Evolutionary conservation across 179 eudicot genomes (phyloP).

Genomic region (Nepenthes alata): DNA sequence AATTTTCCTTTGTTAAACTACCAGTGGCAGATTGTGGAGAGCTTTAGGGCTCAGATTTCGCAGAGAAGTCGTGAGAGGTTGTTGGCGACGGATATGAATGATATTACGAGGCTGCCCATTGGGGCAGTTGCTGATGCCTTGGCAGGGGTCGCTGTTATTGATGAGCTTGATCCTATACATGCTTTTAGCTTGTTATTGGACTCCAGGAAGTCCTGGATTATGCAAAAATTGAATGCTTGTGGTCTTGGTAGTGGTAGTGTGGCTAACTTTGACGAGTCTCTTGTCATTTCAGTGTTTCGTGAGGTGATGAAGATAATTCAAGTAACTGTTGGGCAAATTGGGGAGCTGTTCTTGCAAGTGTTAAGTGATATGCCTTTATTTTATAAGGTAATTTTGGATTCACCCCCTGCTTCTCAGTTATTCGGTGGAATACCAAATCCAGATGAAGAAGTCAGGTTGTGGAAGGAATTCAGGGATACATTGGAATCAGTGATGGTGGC

Average conservation of each 20-base stretch:
- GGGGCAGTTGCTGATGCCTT: constrained; percentile 75
- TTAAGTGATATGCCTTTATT: constrained; percentile 86
- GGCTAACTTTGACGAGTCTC: constrained; percentile 23
- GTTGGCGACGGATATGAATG: constrained; percentile 27
- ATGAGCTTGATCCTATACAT: constrained; percentile 65
- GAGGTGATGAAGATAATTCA: constrained; percentile 82
- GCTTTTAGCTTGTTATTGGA: constrained; percentile 63
- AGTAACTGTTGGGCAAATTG: constrained; percentile 75
- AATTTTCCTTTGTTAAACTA: constrained; percentile 79
- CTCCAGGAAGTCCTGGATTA: constrained; percentile 65
- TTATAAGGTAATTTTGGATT: constrained; percentile 63
- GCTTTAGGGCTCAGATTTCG: constrained; percentile 83
- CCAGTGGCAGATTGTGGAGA: constrained; percentile 96
- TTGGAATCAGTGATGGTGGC: constrained; percentile 61
- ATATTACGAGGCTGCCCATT: constrained; percentile 17
- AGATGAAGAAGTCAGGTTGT: constrained; percentile 75
- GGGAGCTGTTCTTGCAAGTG: constrained; percentile 86
- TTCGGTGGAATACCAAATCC: constrained; percentile 91
- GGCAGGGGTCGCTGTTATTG: constrained; percentile 70
- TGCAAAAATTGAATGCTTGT: constrained; percentile 51
- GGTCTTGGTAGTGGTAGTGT: constrained; percentile 13
- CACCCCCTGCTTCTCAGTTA: constrained; percentile 89
- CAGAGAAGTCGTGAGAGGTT: constrained; percentile 81
- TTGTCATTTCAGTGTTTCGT: constrained; percentile 54
- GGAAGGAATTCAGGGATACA: constrained; percentile 68